A percentile compares a stretch with the other conserved stretches of the same genome.
phyloP scores from a whole-genome alignment of 2,329 filamentous ascomycete species.

The Fusarium odoratissimum region DNA sequence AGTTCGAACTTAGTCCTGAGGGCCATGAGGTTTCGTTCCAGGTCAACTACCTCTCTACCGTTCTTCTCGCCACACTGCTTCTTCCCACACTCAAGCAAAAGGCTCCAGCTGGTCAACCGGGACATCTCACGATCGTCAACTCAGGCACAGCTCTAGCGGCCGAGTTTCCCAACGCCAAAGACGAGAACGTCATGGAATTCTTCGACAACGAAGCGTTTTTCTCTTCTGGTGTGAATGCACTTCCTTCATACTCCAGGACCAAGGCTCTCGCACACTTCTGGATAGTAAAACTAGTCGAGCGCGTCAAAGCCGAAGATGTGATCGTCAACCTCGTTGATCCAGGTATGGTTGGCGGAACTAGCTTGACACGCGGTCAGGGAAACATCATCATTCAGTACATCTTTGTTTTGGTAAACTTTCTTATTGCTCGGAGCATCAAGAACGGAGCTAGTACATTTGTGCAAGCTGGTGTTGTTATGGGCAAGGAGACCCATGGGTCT shows the following conservation, averaged over 20 bases:
- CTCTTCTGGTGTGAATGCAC: conserved; percentile 1
- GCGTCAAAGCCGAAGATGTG: conserved; percentile 54
- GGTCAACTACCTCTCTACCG: conserved; percentile 54
- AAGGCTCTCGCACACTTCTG: conserved; percentile 53
- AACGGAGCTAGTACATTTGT: conserved; percentile 36
- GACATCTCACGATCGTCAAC: conserved; percentile 48
- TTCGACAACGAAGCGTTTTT: conserved; percentile 48
- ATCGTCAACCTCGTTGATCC: conserved; percentile 61
- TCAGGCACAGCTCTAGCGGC: conserved; percentile 44
- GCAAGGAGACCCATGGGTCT: conserved; percentile 39
- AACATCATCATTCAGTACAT: conserved; percentile 31
- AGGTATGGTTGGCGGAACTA: conserved; percentile 57
- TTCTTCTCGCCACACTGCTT: conserved; percentile 49
- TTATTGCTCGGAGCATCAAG: conserved; percentile 25
- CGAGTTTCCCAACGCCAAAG: conserved; percentile 40
- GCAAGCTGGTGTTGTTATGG: conserved; percentile 37
- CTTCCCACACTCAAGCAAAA: conserved; percentile 50
- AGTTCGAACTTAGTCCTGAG: conserved; percentile 43
- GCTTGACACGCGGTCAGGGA: conserved; percentile 50
- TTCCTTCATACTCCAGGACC: conserved; percentile 40
- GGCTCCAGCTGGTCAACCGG: conserved; percentile 27
- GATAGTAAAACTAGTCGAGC: conserved; percentile 51
- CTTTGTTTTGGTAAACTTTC: neutral
- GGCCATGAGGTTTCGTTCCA: conserved; percentile 56
- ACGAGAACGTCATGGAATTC: conserved; percentile 40